Base-by-base conservation (phyloP, 805 yeast species). In the Yarrowia sp. region DNA sequence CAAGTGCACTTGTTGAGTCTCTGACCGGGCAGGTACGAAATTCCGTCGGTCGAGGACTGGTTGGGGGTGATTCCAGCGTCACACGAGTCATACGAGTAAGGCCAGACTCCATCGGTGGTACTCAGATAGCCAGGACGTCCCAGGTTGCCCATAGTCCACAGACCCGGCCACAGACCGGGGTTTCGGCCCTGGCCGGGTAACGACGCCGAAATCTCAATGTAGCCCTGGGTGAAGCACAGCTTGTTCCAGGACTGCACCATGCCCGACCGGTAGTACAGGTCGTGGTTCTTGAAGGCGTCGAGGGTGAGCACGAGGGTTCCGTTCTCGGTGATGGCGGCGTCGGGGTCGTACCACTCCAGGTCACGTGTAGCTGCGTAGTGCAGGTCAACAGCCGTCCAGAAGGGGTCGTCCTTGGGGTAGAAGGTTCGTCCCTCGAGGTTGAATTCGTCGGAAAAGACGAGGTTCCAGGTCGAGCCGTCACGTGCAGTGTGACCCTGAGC, bases 31-130 rank as follows among this genome's bases (percentile, higher is more conserved):
- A 93, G 80, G 75, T 86, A 91, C 1, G 93, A 89, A 49, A 93
- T 86, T 70, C 98, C 98, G 77, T 93, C 98, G 0, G 89, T 83
- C 0, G 96, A 86, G 7, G 96, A 89, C 80, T 93, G 98, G 77
- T 93, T 93, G n/a, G 97, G 90, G 5, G 98, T 92, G 72, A 92
- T 93, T 73, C 98, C 98, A 1, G 93, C 92, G 80, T 93, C 97
- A 79, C 98, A 93, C 2, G 86, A 77, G 43, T 89, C 89, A 76
- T 93, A 93, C 1, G 94, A 82, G 75, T 92, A 93, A 2, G 98
- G 98, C 98, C 98, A 93, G 35, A 90, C 88, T 70, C 98, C 98
- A 22, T 93, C 97, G 2, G 97, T 87, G 2, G 94, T 82, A 8
- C 97, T 91, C 80, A 86, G 79, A 75, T 86, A 93, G 12, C 98